Base-by-base conservation (phyloP, 2,329 filamentous ascomycete genomes). In the Penicillium sp. region DNA sequence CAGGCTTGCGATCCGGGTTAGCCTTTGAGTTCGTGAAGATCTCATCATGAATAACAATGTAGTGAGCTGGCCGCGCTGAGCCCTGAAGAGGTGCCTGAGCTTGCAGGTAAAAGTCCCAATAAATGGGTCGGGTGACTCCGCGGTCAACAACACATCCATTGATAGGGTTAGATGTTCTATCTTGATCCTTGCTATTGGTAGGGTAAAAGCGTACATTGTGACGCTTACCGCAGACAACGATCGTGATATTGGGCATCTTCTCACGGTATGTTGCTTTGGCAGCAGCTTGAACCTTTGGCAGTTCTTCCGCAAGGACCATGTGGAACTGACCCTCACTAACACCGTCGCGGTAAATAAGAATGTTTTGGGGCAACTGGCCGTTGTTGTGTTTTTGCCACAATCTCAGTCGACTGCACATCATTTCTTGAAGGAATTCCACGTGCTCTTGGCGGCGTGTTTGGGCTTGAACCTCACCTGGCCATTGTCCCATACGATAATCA, bases 191-290 rank as follows among this genome's bases (percentile, higher is more conserved):
- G 2, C 73, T 59, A 0, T 76, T 71, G 0, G 85, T 86, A 0
- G 90, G 88, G 67, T 87, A 96, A 72, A 96, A 94, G 0, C 91
- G 84, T 0, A 89, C 93, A 61, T 95, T 87, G 59, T 96, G 91
- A 0, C 91, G 83, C 76, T 96, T 96, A 16, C 91, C 90, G 0
- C 90, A 91, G 4, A 96, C 81, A 26, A 95, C 76, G 41, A 96
- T 80, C 0, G 86, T 80, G 13, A 96, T 77, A 42, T 81, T 84
- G 0, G 89, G 88, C 6, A 74, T 57, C 0, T 66, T 65, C 42
- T 79, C 72, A 0, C 78, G 76, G 63, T 90, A 92, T 0, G 80
- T 42, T 26, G 76, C 67, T 2, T 72, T 61, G 66, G 88, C 91
- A 0, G 90, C 90, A 6, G 77, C 71, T 2, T 84, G 56, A 10